phyloP scores from a whole-genome alignment of 1,139 yeast genomes.

The Saccharomycopsis phalli region DNA sequence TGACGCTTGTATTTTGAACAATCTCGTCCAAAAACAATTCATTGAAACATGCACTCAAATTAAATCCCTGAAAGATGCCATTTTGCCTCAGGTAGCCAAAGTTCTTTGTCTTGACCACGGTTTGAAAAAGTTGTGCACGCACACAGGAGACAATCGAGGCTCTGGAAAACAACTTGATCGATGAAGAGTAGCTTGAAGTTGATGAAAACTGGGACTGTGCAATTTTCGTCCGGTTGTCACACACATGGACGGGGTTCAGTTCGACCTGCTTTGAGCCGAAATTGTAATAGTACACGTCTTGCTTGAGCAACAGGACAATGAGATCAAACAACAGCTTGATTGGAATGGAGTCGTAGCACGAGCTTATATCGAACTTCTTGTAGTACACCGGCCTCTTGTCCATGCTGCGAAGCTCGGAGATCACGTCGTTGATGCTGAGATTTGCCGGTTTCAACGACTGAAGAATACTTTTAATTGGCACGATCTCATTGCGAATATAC shows the following conservation, averaged over 20 bases:
- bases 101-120: conserved; percentile 30
- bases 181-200: background rate
- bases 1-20: conserved; percentile 28
- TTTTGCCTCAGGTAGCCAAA: conserved; percentile 38
- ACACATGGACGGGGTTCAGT: too few relatives aligned
- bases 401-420: conserved; percentile 27
- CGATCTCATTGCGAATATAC: conserved; percentile 26
- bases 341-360: conserved; percentile 75
- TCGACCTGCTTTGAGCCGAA: background rate
- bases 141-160: conserved; percentile 29
- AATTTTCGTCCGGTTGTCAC: too few relatives aligned
- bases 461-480: conserved; percentile 33
- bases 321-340: conserved; percentile 35
- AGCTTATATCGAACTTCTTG: conserved; percentile 67
- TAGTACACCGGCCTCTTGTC: conserved; percentile 33
- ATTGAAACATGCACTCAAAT: conserved; percentile 67
- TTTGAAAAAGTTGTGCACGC: conserved; percentile 33
- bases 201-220: too few relatives aligned
- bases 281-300: background rate
- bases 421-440: conserved; percentile 25
- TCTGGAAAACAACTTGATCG: conserved; percentile 17
- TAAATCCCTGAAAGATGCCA: conserved; percentile 87
- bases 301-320: conserved; percentile 17
- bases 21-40: conserved; percentile 64
- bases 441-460: conserved; percentile 25